phyloP scores from a whole-genome alignment of 78 protist genomes.

The Guillardia theta region DNA sequence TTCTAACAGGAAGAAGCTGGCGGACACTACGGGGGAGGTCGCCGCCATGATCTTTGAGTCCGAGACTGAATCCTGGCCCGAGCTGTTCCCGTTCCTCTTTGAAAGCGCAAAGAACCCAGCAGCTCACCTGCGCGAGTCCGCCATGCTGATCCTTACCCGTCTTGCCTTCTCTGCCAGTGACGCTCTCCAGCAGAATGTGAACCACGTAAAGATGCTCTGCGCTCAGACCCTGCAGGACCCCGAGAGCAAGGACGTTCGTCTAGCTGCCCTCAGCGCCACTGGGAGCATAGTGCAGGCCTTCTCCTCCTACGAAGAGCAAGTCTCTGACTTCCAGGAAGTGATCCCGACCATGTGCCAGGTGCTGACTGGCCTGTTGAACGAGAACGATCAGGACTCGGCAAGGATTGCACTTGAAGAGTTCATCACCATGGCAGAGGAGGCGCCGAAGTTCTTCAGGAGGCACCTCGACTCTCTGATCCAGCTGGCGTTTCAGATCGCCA shows the following conservation, averaged over 20 bases:
- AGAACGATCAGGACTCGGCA: background rate
- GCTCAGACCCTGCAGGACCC: background rate
- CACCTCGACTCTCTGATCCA: background rate
- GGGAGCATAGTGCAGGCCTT: background rate
- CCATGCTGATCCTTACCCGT: background rate
- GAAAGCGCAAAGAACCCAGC: background rate
- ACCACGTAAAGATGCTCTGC: background rate
- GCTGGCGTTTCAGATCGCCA: background rate
- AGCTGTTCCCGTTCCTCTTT: conserved; percentile 14
- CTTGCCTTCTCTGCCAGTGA: background rate
- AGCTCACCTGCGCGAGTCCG: background rate
- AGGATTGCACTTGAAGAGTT: conserved; percentile 41
- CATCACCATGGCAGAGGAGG: conserved; percentile 15
- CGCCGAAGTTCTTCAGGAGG: background rate
- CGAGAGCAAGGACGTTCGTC: background rate
- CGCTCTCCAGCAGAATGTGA: background rate
- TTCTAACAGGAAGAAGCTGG: background rate
- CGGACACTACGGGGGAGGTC: conserved; percentile 1
- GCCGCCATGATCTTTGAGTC: conserved; percentile 4
- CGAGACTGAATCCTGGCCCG: background rate
- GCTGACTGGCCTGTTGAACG: background rate
- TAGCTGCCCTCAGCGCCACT: conserved; percentile 10
- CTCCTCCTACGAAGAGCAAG: background rate
- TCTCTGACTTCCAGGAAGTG: background rate
- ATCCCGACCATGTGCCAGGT: conserved; percentile 21